Conservation (phyloP, 768 basidiomycete genomes). For the Butyriboletus loyo region DNA sequence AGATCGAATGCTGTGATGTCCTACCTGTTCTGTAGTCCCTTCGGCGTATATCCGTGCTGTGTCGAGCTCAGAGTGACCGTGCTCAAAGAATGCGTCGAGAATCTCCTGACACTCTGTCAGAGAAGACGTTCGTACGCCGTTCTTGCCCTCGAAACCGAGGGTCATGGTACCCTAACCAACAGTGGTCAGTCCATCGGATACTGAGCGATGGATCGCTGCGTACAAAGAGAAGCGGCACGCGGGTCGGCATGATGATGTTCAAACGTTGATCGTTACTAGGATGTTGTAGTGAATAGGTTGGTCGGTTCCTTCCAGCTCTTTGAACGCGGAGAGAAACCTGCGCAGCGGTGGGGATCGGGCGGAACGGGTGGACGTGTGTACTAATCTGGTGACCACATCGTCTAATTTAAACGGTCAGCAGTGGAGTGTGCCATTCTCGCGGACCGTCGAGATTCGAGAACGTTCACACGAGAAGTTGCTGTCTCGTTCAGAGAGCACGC, state of each 20-base stretch:
- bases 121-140: slow-evolving; percentile 38
- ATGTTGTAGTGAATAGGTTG: background rate
- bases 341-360: background rate
- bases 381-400: background rate
- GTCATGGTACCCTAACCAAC: slow-evolving; percentile 46
- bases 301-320: background rate
- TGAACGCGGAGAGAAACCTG: background rate
- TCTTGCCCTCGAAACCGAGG: slow-evolving; percentile 41
- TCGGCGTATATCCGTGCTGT: slow-evolving; percentile 48
- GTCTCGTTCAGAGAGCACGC: background rate
- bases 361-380: background rate
- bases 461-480: background rate
- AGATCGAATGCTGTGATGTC: background rate
- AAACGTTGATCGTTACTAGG: background rate
- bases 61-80: slow-evolving; percentile 48
- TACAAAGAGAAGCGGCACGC: slow-evolving; percentile 27
- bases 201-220: background rate
- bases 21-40: slow-evolving; percentile 55
- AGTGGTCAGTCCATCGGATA: background rate
- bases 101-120: slow-evolving; percentile 41
- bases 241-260: slow-evolving; percentile 24
- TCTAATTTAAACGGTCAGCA: background rate
- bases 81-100: slow-evolving; percentile 40
- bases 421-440: background rate
- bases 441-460: background rate